phyloP scores from a whole-genome alignment of 192 early-diverging fungal species.

The Endogone sp. region DNA sequence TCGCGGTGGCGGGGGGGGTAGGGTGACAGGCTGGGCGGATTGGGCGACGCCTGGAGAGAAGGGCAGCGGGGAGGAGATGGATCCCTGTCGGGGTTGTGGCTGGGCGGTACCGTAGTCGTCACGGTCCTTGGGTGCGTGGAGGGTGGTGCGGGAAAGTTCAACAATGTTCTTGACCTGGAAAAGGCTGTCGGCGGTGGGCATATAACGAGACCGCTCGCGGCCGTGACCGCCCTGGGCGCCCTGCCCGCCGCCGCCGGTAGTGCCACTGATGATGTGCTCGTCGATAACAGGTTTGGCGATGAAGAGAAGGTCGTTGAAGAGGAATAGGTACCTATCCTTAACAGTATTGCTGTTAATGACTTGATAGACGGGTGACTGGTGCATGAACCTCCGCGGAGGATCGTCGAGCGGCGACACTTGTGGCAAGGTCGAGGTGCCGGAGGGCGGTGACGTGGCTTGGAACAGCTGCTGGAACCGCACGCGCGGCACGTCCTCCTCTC shows the following conservation, averaged over 20 bases:
- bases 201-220: slow-evolving; percentile 13
- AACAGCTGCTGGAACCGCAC: background rate
- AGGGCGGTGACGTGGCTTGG: too few species aligned
- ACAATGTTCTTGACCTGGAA: slow-evolving; percentile 54
- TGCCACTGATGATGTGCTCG: slow-evolving; percentile 31
- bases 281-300: slow-evolving; percentile 62
- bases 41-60: background rate
- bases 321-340: slow-evolving; percentile 65
- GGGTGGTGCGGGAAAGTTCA: slow-evolving; percentile 39
- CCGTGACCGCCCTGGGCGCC: background rate
- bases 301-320: slow-evolving; percentile 59
- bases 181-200: slow-evolving; percentile 37
- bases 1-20: slow-evolving; percentile 29
- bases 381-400: slow-evolving; percentile 47
- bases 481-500: background rate
- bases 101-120: slow-evolving; percentile 19
- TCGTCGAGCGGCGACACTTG: slow-evolving; percentile 17
- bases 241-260: slow-evolving; percentile 4
- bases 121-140: slow-evolving; percentile 38
- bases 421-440: background rate
- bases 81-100: background rate
- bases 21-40: slow-evolving; percentile 1
- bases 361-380: slow-evolving; percentile 57
- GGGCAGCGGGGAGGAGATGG: slow-evolving; percentile 1
- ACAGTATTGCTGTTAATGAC: slow-evolving; percentile 61